Percentiles rank a stretch among this genome's conserved stretches.
Evolutionary conservation across 1,139 yeast genomes (phyloP).

Genomic region (Geotrichum australiense): DNA sequence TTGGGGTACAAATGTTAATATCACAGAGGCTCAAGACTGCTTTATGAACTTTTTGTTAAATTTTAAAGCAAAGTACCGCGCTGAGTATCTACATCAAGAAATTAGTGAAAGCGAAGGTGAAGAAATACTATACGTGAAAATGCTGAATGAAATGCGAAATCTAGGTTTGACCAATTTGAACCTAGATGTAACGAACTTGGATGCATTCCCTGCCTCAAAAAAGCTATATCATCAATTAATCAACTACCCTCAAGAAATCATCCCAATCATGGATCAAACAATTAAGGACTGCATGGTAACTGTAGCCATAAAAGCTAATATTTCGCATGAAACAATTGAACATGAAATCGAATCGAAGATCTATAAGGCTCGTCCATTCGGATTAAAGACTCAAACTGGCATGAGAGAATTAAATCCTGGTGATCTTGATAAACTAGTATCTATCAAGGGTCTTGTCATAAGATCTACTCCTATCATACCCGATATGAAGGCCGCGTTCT

Average conservation of each 20-base stretch:
- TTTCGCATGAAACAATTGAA: conserved; percentile 31
- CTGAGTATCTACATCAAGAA: conserved; percentile 46
- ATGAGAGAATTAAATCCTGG: conserved; percentile 94
- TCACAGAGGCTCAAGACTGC: conserved; percentile 72
- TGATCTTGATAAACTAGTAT: conserved; percentile 88
- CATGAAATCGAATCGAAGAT: conserved; percentile 69
- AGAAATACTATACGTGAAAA: conserved; percentile 64
- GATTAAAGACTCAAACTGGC: conserved; percentile 53
- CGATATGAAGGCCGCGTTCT: conserved; percentile 96
- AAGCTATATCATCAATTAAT: conserved; percentile 78
- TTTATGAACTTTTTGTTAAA: conserved; percentile 80
- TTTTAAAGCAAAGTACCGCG: conserved; percentile 73
- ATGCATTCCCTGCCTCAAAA: conserved; percentile 68
- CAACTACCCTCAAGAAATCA: conserved; percentile 93
- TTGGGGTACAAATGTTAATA: conserved; percentile 98
- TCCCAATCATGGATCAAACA: conserved; percentile 96
- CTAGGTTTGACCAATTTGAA: conserved; percentile 78
- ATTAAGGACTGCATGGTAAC: conserved; percentile 86
- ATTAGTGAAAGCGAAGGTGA: conserved; percentile 56
- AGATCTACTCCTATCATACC: conserved; percentile 91
- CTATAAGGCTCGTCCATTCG: conserved; percentile 82
- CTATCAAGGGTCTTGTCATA: conserved; percentile 84
- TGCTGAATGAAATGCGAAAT: conserved; percentile 65
- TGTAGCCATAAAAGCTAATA: conserved; percentile 38
- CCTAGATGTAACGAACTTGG: conserved; percentile 72